Evolutionary conservation across 2,329 filamentous ascomycete species (phyloP), one percentile per base, ranked within the genome.

Genomic region (Atkinsonella hypoxylon): DNA sequence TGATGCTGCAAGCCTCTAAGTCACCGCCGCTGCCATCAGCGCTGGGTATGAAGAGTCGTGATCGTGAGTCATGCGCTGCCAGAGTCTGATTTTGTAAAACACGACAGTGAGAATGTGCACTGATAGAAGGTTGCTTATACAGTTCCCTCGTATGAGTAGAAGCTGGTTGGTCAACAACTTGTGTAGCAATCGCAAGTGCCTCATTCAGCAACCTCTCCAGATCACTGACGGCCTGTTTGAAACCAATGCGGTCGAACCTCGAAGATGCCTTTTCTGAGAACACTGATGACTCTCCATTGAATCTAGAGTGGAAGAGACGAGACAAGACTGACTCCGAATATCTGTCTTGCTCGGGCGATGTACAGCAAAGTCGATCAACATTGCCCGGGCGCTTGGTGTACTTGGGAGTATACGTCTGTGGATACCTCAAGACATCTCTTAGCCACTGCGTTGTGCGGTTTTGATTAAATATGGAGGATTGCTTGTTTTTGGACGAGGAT

Each of bases 181-280:
- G 64, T 17, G 68, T 64, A 11, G 71, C 73, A 41, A 76, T 59
- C 2, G 64, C 59, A 9, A 76, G 56, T 11, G 72, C 72, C 57
- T 77, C 73, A 32, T 63, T 67, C 6, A 77, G 57, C 17, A 77
- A 66, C 22, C 67, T 62, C 52, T 77, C 73, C 26, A 77, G 61
- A 51, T 75, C 68, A 36, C 61, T 62, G 36, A 73, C 61, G 2
- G 68, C 65, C 6, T 57, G 62, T 42, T 64, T 65, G 53, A 73
- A 69, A 8, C 53, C 50, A 22, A 54, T 32, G 2, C 58, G 56
- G 39, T 66, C 62, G 32, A 64, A 53, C 9, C 49, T 58, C 8
- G 55, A 49, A 15, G 59, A 55, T n/a, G 56, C 56, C 11, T 52
- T 57, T 12, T 56, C 54, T 22, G 59, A 58, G 9, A 56, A 39